Evolutionary conservation across 768 basidiomycete species (phyloP), one percentile per base, ranked within the genome.

Genomic region (Mycena polygramma): DNA sequence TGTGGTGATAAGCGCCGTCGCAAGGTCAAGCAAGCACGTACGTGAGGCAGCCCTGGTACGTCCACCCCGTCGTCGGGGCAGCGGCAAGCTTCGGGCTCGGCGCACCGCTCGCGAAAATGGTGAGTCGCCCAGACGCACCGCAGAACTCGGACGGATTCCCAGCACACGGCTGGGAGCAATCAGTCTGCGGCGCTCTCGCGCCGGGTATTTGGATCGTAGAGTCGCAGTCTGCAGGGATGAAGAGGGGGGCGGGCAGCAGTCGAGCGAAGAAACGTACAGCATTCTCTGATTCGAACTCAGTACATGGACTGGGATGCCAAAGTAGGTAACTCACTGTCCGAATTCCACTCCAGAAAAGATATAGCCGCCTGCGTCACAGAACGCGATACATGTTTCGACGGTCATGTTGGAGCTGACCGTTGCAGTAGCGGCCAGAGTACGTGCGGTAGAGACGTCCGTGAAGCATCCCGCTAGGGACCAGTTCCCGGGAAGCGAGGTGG

Each of bases 291-390:
- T 55, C 51, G 15, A 5, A 20, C 19, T 73, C 39, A 69, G 62
- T 52, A 65, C 10, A n/a, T 35, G 0, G 51, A 57, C 11, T 30
- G 24, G 14, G 57, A 19, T 41, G 41, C 11, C 41, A 10, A 30
- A 3, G 19, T 59, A 60, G 22, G 20, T 22, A 20, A 76, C 82
- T 72, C 74, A 85, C 84, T 86, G 82, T 24, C 84, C 86, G 71
- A 88, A 92, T 79, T 92, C 92, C 2, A 90, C 83, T 9, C 92
- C 92, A 15, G 91, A 89, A 67, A 86, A 90, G 65, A 87, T 81
- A 74, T 81, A 91, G 48, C 73, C 77, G 8, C 69, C 77, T 11
- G 75, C 73, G 55, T 67, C 57, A 60, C 84, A 85, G 68, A 84
- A 82, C 14, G 69, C 75, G 49, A 85, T 81, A 64, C 84, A 85